A percentile compares a stretch with the other conserved stretches of the same genome.
These are phyloP conservation scores for slime mould (Dictyostelium discoideum) DNA, from an alignment of 78 protist species.

Conservation along the genomic window DNA sequence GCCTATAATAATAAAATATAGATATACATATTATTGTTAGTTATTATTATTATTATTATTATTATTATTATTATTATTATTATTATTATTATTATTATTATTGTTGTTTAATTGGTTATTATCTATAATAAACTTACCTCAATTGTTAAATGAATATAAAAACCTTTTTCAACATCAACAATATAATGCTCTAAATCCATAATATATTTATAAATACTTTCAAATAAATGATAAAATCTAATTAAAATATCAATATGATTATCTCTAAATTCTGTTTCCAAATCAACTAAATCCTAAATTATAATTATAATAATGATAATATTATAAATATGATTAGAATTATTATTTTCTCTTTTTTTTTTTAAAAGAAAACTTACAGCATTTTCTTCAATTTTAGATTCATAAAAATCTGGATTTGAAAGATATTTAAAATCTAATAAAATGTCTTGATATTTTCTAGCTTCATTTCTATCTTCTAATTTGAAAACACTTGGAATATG, in stretches of 20 bases:
- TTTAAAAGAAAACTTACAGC: constrained; percentile 2
- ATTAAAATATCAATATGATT: constrained; percentile 89
- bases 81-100: too few relatives aligned
- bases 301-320: not conserved
- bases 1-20: constrained; percentile 51
- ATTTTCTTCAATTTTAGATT: constrained; percentile 85
- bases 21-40: not conserved
- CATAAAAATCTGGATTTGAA: constrained; percentile 83
- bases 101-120: not conserved
- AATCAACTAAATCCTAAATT: constrained; percentile 85
- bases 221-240: constrained; percentile 95
- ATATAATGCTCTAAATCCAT: constrained; percentile 81
- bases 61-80: too few relatives aligned
- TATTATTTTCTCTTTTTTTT: not conserved
- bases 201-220: constrained; percentile 92
- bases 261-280: constrained; percentile 93
- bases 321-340: not conserved
- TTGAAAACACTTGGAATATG: constrained; percentile 72
- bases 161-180: constrained; percentile 91
- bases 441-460: constrained; percentile 70
- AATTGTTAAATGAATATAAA: constrained; percentile 92
- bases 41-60: too few relatives aligned
- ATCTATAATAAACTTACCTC: constrained; percentile 41
- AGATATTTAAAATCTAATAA: constrained; percentile 94
- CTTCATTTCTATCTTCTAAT: constrained; percentile 66